Evolutionary conservation across 768 basidiomycete genomes (phyloP), one percentile per base, ranked within the genome.

Genomic region (Royoungia palumana): DNA sequence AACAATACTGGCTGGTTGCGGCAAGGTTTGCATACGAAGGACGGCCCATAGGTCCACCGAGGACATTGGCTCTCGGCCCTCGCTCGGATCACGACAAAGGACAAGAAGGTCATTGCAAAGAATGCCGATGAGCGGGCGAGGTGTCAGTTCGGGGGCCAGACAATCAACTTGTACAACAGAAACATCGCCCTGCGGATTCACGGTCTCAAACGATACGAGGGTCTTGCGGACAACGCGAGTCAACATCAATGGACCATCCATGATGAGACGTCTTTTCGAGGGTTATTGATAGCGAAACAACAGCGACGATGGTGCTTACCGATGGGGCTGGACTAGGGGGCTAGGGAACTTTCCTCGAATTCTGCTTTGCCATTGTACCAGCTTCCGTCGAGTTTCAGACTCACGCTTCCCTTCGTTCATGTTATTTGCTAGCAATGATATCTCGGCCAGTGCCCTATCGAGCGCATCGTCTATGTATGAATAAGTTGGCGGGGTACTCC

Each of bases 401-500:
- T 97, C 94, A 2, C 96, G 83, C 67, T 97, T 98, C 54, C 93
- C 92, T 71, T 99, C 96, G 67, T 99, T 99, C 90, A 99, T 96
- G 61, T 89, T 89, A 42, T 82, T 90, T 3, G 96, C 94, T 42
- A 98, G 70, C 12, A 81, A 81, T 1, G 93, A 82, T 56, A 98
- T 96, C 70, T 95, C 91, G 17, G 82, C 74, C 37, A 96, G 69
- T 6, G 94, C 94, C 48, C 81, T 82, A 56, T 92, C 90, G 45
- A 99, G 74, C 21, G 89, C 82, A 61, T 94, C 90, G 54, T 88
- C 87, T 64, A 82, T 73, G 54, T 81, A 85, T 39, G 89, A 83
- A 40, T 81, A 77, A 36, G 75, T 72, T 17, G 92, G 88, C n/a
- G 92, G 89, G 19, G 92, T 94, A 62, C 83, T 86, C 57, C 85